These are phyloP conservation scores for Viola odorata DNA, from an alignment of 345 rosid species.

Conservation along the genomic window DNA sequence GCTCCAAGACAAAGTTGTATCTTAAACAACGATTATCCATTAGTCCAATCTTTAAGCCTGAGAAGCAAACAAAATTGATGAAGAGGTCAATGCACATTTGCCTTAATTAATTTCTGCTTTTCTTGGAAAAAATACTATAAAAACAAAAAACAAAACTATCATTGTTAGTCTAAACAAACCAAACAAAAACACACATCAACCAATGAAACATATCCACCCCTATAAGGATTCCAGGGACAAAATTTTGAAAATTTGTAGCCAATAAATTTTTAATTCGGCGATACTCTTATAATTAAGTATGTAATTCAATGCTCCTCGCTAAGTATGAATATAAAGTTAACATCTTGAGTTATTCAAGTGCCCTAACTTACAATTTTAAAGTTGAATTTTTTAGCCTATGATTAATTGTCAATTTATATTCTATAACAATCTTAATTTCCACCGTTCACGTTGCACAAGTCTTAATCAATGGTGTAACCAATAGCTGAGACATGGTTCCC, in stretches of 20 bases:
- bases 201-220: too few relatives aligned
- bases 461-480: slow-evolving; percentile 21
- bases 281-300: too few relatives aligned
- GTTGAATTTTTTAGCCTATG: too few relatives aligned
- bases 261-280: slow-evolving; percentile 10
- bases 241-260: not conserved
- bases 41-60: slow-evolving; percentile 10
- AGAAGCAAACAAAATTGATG: slow-evolving; percentile 23
- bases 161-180: not conserved
- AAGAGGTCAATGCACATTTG: slow-evolving; percentile 35
- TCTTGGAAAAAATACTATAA: not conserved
- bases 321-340: too few relatives aligned
- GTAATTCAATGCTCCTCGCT: too few relatives aligned
- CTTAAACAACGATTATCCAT: slow-evolving; percentile 20
- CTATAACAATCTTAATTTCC: not conserved
- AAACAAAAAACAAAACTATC: not conserved
- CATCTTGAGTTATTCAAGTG: too few relatives aligned
- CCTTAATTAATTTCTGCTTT: slow-evolving; percentile 8
- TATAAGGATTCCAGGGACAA: too few relatives aligned
- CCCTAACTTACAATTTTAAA: too few relatives aligned
- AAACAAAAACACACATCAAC: not conserved
- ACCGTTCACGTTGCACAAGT: slow-evolving; percentile 6
- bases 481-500: slow-evolving; percentile 28
- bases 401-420: too few relatives aligned
- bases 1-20: not conserved